Base-by-base conservation (phyloP, 495 filamentous ascomycete genomes). In the Hyaloscypha hepaticicola region DNA sequence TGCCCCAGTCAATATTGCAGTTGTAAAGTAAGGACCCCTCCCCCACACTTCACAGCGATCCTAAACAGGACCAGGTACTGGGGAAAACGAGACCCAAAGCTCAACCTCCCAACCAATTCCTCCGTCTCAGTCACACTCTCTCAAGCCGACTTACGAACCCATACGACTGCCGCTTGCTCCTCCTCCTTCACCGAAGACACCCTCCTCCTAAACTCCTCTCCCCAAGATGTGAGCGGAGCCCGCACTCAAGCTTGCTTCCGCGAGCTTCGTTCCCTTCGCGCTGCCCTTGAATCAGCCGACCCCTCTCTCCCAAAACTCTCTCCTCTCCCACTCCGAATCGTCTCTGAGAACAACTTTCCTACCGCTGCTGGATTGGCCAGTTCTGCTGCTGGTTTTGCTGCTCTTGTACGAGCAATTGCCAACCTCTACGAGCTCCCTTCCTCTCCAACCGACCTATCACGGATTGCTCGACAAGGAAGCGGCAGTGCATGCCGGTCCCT, bases 1-100 rank as follows among this genome's bases (percentile, higher is more conserved):
- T 34, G 95, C 95, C 26, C 95, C 95, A 19, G 95, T 99, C 69
- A 99, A 99, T 81, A 99, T 99, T 72, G 95, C 95, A 61, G 95
- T 99, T 38, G 94, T 99, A 76, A 99, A 99, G 91, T 95, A 81
- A 8, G 26, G 72, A 57, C 48, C 49, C 57, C 61, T 65, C 57
- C 45, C 60, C 63, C 50, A 67, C 68, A 57, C 33, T 38, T 24
- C 62, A 21, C 28, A 92, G n/a, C 58, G 89, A 97, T 78, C 75
- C 88, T n/a, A 88, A 86, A 28, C 29, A 26, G 26, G 25, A 27
- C 31, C 70, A 96, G 91, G 77, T 99, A 99, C 82, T 99, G 95
- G 95, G 95, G 95, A 66, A 98, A 98, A 78, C 91, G 95, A 51
- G 92, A 98, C 78, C 75, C 90, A 21, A 89, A 87, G 68, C 85